Evolutionary conservation across 306 rosid genomes (phyloP).

Genomic region (Acacia acuminata): DNA sequence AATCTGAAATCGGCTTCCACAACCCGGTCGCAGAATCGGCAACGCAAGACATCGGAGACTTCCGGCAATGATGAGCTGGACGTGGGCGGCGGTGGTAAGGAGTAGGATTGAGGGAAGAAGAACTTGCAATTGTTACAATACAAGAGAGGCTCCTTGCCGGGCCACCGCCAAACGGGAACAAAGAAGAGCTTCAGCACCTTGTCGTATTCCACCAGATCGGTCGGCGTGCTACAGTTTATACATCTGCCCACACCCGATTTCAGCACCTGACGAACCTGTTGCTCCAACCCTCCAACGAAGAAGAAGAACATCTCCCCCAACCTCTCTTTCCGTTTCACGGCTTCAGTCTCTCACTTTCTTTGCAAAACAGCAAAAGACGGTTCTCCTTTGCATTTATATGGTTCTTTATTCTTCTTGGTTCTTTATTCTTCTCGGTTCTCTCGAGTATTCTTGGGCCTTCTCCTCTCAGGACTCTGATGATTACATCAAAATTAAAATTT

Average conservation of each 20-base stretch:
- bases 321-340: neutral
- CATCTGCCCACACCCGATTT: constrained; percentile 68
- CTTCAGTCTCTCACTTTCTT: neutral
- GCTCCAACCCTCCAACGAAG: constrained; percentile 76
- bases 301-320: constrained; percentile 65
- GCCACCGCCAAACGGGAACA: constrained; percentile 92
- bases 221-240: constrained; percentile 55
- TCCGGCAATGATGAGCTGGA: neutral
- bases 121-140: constrained; percentile 65
- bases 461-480: neutral
- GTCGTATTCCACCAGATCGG: constrained; percentile 77
- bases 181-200: constrained; percentile 83
- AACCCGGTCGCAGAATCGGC: constrained; percentile 59
- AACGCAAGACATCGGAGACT: constrained; percentile 38
- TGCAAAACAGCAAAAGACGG: neutral
- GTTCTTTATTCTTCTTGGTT: neutral
- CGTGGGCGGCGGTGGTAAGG: constrained; percentile 50
- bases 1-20: constrained; percentile 67
- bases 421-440: neutral
- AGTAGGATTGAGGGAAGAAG: constrained; percentile 55
- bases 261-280: constrained; percentile 72
- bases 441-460: constrained; percentile 5
- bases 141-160: constrained; percentile 62
- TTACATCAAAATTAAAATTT: too few species aligned
- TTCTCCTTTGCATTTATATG: neutral